Evolutionary conservation across 768 basidiomycete genomes (phyloP).

Genomic region (Collybia sordida): DNA sequence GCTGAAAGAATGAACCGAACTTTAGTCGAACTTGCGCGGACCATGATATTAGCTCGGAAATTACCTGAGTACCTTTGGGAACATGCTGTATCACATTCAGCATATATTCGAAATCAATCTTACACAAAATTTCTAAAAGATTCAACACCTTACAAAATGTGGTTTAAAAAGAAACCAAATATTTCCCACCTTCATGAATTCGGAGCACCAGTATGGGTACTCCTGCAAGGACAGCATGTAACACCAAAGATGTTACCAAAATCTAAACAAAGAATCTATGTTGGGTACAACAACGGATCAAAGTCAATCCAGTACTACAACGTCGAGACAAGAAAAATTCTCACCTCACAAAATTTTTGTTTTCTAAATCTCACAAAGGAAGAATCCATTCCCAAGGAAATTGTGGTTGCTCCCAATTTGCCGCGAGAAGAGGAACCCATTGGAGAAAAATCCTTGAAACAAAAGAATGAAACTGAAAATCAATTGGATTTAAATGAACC

Average conservation of each 20-base stretch:
- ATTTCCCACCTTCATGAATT: conserved; percentile 22
- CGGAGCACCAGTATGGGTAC: conserved; percentile 18
- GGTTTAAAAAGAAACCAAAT: conserved; percentile 18
- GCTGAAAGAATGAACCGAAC: conserved; percentile 30
- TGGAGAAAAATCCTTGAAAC: neutral
- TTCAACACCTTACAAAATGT: conserved; percentile 15
- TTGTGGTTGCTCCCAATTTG: neutral
- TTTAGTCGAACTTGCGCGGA: neutral
- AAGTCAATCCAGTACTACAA: conserved; percentile 2
- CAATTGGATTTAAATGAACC: neutral
- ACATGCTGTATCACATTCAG: neutral
- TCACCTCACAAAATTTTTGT: conserved; percentile 1
- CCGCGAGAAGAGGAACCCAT: neutral
- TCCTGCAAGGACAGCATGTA: conserved; percentile 5
- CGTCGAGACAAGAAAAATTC: neutral
- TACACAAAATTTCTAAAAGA: neutral
- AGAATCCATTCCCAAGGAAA: neutral
- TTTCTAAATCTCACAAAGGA: neutral
- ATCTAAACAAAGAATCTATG: neutral
- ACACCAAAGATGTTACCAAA: conserved; percentile 1
- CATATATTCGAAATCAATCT: neutral
- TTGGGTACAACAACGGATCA: conserved; percentile 2
- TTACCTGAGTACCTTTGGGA: conserved; percentile 3
- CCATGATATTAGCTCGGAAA: conserved; percentile 9
- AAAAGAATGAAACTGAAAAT: neutral